Evolutionary conservation across 192 early-diverging fungal species (phyloP).

Genomic region (Podila minutissima): DNA sequence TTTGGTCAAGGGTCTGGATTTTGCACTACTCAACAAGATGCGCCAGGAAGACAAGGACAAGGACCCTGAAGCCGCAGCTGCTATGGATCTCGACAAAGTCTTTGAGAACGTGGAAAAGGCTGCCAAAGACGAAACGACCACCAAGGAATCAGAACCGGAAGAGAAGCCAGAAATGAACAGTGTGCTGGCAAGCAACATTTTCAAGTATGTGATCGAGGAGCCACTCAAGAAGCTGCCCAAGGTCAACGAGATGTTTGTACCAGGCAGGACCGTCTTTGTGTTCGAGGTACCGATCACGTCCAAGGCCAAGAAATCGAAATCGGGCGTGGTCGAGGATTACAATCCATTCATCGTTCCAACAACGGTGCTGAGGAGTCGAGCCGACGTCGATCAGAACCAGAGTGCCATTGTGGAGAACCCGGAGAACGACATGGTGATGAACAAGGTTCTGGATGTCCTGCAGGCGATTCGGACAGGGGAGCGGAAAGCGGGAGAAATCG

Average conservation of each 20-base stretch:
- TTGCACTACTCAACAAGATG: slow-evolving; percentile 79
- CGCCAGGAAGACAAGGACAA: slow-evolving; percentile 63
- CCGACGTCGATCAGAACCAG: slow-evolving; percentile 60
- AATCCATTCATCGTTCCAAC: slow-evolving; percentile 72
- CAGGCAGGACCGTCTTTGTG: slow-evolving; percentile 81
- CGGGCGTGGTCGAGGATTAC: slow-evolving; percentile 54
- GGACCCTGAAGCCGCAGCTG: slow-evolving; percentile 52
- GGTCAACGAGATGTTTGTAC: slow-evolving; percentile 76
- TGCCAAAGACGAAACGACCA: slow-evolving; percentile 22
- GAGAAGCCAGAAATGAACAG: slow-evolving; percentile 52
- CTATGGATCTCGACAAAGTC: slow-evolving; percentile 54
- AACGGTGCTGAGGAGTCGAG: slow-evolving; percentile 80
- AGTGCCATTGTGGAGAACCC: slow-evolving; percentile 56
- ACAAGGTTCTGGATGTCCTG: slow-evolving; percentile 75
- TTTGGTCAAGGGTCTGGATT: slow-evolving; percentile 94
- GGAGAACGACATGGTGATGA: slow-evolving; percentile 75
- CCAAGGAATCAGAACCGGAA: slow-evolving; percentile 16
- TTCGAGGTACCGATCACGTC: slow-evolving; percentile 65
- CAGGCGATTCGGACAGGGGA: slow-evolving; percentile 55
- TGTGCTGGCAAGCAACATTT: slow-evolving; percentile 60
- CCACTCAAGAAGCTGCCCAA: slow-evolving; percentile 51
- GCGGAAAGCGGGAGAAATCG: slow-evolving; percentile 32
- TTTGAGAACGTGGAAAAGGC: slow-evolving; percentile 54
- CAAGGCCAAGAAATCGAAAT: slow-evolving; percentile 40
- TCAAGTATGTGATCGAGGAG: slow-evolving; percentile 52